Conservation (phyloP, 2,329 filamentous ascomycete species). For the Sphaerulina musiva region DNA sequence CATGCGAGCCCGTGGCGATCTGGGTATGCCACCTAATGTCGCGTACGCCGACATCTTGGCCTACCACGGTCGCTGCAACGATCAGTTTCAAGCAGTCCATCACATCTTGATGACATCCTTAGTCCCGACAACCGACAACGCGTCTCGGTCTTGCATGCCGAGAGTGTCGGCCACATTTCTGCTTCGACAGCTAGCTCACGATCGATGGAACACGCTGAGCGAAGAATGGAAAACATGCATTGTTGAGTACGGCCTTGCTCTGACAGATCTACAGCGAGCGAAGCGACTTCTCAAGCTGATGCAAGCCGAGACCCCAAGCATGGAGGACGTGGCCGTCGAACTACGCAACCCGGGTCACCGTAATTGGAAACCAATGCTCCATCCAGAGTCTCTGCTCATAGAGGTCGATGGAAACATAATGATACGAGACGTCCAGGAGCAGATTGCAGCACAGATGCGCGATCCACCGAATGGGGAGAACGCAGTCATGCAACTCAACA, state of each 20-base stretch:
- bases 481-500: constrained; percentile 59
- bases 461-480: constrained; percentile 46
- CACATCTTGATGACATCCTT: neutral
- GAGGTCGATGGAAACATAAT: constrained; percentile 60
- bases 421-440: constrained; percentile 55
- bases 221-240: constrained; percentile 26
- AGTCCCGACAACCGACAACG: neutral
- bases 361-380: constrained; percentile 50
- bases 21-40: neutral
- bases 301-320: neutral
- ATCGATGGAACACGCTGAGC: constrained; percentile 6
- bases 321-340: constrained; percentile 39
- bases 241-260: constrained; percentile 39
- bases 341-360: constrained; percentile 45
- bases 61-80: neutral
- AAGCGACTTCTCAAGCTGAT: constrained; percentile 36
- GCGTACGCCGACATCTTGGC: neutral
- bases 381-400: constrained; percentile 59
- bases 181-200: constrained; percentile 4
- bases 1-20: neutral
- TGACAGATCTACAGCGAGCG: constrained; percentile 44
- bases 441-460: constrained; percentile 57
- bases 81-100: neutral
- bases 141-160: neutral
- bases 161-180: constrained; percentile 2